A percentile compares a stretch with the other conserved stretches of the same genome.
Conservation (phyloP, 1,284 basidiomycete genomes). For the Mycosarcoma mackinlayi region DNA sequence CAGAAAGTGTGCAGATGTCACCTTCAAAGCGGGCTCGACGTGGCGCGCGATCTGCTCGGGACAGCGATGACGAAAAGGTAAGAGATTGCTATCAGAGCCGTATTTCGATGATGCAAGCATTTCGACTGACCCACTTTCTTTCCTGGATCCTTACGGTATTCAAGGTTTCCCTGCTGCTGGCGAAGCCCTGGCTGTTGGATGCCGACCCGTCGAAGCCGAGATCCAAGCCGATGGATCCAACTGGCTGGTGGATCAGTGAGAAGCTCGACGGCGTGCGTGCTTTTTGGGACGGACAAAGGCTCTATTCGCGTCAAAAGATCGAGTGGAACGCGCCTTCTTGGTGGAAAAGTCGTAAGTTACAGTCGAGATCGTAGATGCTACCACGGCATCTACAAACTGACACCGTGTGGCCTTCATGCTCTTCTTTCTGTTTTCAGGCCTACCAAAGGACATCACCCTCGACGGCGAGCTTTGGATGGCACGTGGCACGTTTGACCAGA, state of each 20-base stretch:
- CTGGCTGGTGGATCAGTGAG: constrained; percentile 78
- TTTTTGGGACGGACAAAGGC: constrained; percentile 74
- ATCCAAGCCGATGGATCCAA: constrained; percentile 71
- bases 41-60: constrained; percentile 3
- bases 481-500: constrained; percentile 55
- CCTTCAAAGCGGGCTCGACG: constrained; percentile 28
- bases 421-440: constrained; percentile 68
- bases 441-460: constrained; percentile 74
- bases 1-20: constrained; percentile 23
- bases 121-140: not conserved
- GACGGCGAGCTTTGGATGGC: constrained; percentile 72
- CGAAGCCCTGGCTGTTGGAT: constrained; percentile 75
- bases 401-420: not conserved
- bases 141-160: not conserved
- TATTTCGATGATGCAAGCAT: not conserved
- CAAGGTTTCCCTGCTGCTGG: constrained; percentile 71
- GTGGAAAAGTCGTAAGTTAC: constrained; percentile 74
- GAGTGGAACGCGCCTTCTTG: constrained; percentile 75
- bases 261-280: constrained; percentile 71
- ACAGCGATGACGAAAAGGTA: constrained; percentile 32
- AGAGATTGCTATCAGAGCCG: not conserved
- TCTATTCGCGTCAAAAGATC: constrained; percentile 75
- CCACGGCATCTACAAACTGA: not conserved
- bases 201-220: constrained; percentile 66
- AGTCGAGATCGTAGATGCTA: too few relatives aligned